phyloP scores from a whole-genome alignment of 1,284 basidiomycete species.

The Singerocomus inundabilis region DNA sequence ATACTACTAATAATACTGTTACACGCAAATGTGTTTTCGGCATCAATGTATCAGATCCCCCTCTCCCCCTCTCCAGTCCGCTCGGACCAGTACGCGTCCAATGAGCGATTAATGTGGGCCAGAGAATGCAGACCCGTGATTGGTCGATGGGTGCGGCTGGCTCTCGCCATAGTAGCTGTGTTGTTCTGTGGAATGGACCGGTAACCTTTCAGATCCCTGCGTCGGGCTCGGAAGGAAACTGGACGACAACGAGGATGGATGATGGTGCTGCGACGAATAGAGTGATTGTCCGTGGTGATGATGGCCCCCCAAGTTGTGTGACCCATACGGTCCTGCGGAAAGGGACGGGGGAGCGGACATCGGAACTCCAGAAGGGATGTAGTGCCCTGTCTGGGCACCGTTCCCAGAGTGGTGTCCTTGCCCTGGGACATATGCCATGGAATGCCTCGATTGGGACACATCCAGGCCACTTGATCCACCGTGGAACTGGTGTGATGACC shows the following conservation, averaged over 20 bases:
- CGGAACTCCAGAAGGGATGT: conserved; percentile 48
- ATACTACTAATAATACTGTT: conserved; percentile 37
- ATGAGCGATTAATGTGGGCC: conserved; percentile 49
- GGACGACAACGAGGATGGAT: conserved; percentile 30
- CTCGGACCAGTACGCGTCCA: conserved; percentile 2
- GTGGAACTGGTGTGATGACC: conserved; percentile 31
- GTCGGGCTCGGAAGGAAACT: conserved; percentile 31
- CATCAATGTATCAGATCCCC: conserved; percentile 14
- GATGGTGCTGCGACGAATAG: conserved; percentile 33
- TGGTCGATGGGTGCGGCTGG: conserved; percentile 43
- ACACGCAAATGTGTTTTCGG: conserved; percentile 27
- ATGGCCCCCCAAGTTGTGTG: conserved; percentile 32
- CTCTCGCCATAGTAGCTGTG: conserved; percentile 37
- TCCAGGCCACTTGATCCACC: conserved; percentile 24
- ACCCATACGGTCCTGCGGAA: conserved; percentile 46
- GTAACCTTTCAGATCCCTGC: conserved; percentile 33
- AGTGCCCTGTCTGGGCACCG: conserved; percentile 35
- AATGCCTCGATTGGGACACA: conserved; percentile 31
- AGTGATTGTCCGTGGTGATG: conserved; percentile 32
- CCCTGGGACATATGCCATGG: conserved; percentile 30
- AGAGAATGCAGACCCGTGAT: conserved; percentile 46
- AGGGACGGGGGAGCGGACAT: conserved; percentile 52
- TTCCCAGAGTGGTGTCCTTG: conserved; percentile 35
- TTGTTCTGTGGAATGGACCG: conserved; percentile 32
- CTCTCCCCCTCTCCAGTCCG: conserved; percentile 18